These are phyloP conservation scores for Helicostylum pulchrum DNA, from an alignment of 192 early-diverging fungal genomes.

Conservation along the genomic window DNA sequence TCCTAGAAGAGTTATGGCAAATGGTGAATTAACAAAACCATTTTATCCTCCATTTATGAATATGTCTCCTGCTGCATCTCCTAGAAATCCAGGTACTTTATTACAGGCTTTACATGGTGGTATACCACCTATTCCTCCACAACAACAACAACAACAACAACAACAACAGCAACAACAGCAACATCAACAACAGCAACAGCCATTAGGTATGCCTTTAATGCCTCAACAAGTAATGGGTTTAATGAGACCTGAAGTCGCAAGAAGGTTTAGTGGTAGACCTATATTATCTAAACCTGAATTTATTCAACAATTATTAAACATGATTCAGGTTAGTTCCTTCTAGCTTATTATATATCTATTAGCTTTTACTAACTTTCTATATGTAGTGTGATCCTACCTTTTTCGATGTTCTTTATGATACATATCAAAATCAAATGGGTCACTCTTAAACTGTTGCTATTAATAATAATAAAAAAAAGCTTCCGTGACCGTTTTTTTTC, in stretches of 20 bases:
- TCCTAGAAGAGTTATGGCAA: background rate
- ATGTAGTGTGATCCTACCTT: conserved; percentile 39
- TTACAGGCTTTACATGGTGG: conserved; percentile 21
- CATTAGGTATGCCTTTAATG: conserved; percentile 14
- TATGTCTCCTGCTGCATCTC: conserved; percentile 13
- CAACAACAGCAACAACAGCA: too few species aligned
- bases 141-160: background rate
- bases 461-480: background rate
- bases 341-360: background rate
- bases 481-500: background rate
- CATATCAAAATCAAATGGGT: conserved; percentile 24
- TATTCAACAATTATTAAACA: conserved; percentile 41
- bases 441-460: too few species aligned
- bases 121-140: background rate
- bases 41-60: conserved; percentile 16
- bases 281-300: conserved; percentile 49
- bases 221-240: conserved; percentile 17
- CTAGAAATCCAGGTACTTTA: conserved; percentile 16
- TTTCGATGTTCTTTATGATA: conserved; percentile 45
- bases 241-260: background rate
- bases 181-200: background rate
- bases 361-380: background rate
- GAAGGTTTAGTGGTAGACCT: conserved; percentile 9
- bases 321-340: conserved; percentile 41
- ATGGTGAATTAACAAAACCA: conserved; percentile 13